Conservation (phyloP, 2,329 filamentous ascomycete genomes). For the Fusarium albidum region DNA sequence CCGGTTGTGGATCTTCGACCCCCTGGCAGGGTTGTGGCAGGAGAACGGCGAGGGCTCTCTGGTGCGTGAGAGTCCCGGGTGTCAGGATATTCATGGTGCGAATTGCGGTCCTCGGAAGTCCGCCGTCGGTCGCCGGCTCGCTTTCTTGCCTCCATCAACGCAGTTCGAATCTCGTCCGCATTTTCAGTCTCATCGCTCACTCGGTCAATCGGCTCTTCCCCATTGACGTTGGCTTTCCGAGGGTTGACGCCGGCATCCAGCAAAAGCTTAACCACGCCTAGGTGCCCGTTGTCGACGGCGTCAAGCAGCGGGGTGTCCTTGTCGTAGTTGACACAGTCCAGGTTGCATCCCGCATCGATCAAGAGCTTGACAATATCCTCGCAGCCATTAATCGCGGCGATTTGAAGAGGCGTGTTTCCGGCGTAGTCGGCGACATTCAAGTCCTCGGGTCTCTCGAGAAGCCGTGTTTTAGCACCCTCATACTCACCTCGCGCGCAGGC, state of each 20-base stretch:
- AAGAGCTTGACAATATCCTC: slow-evolving; percentile 88
- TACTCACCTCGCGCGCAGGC: slow-evolving; percentile 88
- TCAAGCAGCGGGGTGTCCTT: slow-evolving; percentile 95
- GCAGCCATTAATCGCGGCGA: slow-evolving; percentile 87
- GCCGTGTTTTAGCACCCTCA: slow-evolving; percentile 76
- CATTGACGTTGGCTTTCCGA: slow-evolving; percentile 88
- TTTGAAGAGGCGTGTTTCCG: slow-evolving; percentile 94
- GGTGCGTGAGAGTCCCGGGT: slow-evolving; percentile 61
- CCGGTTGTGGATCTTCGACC: slow-evolving; percentile 63
- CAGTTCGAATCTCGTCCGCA: slow-evolving; percentile 78
- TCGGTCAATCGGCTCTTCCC: slow-evolving; percentile 89
- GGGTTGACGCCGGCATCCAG: slow-evolving; percentile 91
- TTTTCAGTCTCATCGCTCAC: slow-evolving; percentile 79
- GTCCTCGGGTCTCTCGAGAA: slow-evolving; percentile 84
- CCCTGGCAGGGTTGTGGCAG: slow-evolving; percentile 50
- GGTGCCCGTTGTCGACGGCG: slow-evolving; percentile 93
- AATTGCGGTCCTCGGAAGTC: slow-evolving; percentile 66
- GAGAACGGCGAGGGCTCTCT: slow-evolving; percentile 67
- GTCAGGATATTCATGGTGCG: slow-evolving; percentile 55
- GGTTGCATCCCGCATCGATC: slow-evolving; percentile 82
- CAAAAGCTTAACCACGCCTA: slow-evolving; percentile 86
- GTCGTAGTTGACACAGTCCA: slow-evolving; percentile 81
- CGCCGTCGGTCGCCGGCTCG: slow-evolving; percentile 61
- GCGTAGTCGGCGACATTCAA: slow-evolving; percentile 91
- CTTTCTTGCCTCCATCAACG: slow-evolving; percentile 68